phyloP scores from a whole-genome alignment of 371 early-diverging fungal genomes.

The Circinella minor region DNA sequence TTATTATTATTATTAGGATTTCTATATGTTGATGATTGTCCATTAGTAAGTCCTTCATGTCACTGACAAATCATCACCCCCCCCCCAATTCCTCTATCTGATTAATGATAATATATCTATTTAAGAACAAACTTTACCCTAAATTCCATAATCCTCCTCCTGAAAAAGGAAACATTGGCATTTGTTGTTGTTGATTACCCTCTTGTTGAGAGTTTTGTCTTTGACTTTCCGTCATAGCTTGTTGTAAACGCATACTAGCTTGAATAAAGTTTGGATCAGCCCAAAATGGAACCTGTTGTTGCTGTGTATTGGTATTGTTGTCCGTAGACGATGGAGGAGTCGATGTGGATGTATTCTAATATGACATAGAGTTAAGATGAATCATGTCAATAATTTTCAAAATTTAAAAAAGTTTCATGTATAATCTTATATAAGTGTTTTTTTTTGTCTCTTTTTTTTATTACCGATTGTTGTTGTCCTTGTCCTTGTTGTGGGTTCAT shows the following conservation, averaged over 20 bases:
- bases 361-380: no score
- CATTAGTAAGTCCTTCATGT: no score
- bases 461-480: background rate
- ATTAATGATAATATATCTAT: no score
- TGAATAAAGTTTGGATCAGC: slow-evolving; percentile 53
- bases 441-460: no score
- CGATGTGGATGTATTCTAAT: slow-evolving; percentile 1
- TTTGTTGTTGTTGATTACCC: slow-evolving; percentile 20
- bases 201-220: slow-evolving; percentile 2
- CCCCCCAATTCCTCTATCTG: no score
- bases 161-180: slow-evolving; percentile 13
- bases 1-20: no score
- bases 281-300: slow-evolving; percentile 39
- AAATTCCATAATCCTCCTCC: slow-evolving; percentile 10
- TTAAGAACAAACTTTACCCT: slow-evolving; percentile 13
- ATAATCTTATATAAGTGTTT: no score
- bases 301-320: slow-evolving; percentile 11
- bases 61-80: no score
- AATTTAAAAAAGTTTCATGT: no score
- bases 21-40: background rate
- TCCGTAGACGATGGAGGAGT: slow-evolving; percentile 8
- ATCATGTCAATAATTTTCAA: no score
- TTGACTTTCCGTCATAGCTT: slow-evolving; percentile 34
- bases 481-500: slow-evolving; percentile 34
- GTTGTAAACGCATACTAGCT: slow-evolving; percentile 45